These are phyloP conservation scores for Agarophyton chilense DNA, from an alignment of 23 red algal species.

Conservation along the genomic window DNA sequence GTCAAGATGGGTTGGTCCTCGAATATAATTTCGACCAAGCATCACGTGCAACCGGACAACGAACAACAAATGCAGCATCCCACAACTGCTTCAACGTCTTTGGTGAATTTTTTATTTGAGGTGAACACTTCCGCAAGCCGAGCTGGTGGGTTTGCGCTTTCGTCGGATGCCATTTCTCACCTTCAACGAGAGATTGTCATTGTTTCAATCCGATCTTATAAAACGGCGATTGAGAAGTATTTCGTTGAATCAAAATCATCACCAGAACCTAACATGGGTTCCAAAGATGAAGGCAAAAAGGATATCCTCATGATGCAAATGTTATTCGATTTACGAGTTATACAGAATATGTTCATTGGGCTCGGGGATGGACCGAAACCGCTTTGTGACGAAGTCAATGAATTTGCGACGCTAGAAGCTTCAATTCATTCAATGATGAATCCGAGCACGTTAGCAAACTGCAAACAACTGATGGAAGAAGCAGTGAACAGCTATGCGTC, in stretches of 20 bases:
- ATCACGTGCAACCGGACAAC: background rate
- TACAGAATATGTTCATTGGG: conserved; percentile 1
- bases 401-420: conserved; percentile 4
- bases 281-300: background rate
- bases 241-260: background rate
- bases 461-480: conserved; percentile 25
- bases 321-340: conserved; percentile 53
- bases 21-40: background rate
- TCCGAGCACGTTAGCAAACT: conserved; percentile 29
- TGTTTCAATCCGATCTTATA: conserved; percentile 1
- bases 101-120: conserved; percentile 27
- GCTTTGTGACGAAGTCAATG: background rate
- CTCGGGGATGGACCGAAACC: background rate
- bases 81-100: conserved; percentile 38
- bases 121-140: conserved; percentile 31
- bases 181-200: conserved; percentile 15
- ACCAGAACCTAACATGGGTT: no score
- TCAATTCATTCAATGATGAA: conserved; percentile 42
- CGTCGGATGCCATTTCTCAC: conserved; percentile 20
- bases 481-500: conserved; percentile 37
- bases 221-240: background rate
- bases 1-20: conserved; percentile 53
- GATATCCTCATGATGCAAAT: conserved; percentile 52
- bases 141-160: conserved; percentile 61
- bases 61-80: conserved; percentile 12